Evolutionary conservation across 1,139 yeast species (phyloP), one percentile per base, ranked within the genome.

Genomic region (Meyerozyma smithsonii): DNA sequence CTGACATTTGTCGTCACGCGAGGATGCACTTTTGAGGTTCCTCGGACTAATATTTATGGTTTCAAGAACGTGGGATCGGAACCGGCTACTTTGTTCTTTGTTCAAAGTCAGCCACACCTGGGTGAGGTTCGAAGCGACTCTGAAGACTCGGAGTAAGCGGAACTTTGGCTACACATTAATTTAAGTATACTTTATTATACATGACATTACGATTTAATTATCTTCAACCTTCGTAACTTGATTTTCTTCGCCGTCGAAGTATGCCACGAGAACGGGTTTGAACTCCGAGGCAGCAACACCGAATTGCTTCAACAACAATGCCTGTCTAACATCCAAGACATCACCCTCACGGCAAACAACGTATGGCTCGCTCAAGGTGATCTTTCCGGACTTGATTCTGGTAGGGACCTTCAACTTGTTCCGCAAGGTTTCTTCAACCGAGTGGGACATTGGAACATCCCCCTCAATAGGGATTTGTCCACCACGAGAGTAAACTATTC

Each of bases 391-490:
- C 61, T 85, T 86, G 52, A 92, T 84, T 57, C 79, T 84, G 7
- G 97, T 90, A 48, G 98, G 97, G 54, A 94, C 81, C 58, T 92
- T 92, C 52, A 81, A 81, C 58, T 84, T 84, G 61, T 81, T 85
- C 71, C 98, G 82, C 55, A 92, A 66, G 34, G 96, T 87, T 52
- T 89, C 88, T 66, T 92, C 98, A 65, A 94, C 73, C 5, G 97
- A 88, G 60, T 92, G 98, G 10, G 95, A 84, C 87, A 92, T 81
- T 52, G 97, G 96, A 16, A 92, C 92, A 62, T 92, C 99, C 51
- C 92, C 97, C 59, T 89, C 97, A 20, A 62, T 67, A 24, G 96
- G 75, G 42, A 90, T 69, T 65, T 87, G 95, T 15, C 98, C 98
- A 52, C 97, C 99, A 61, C 96, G 81, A 12, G 97, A 87, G 61